These are phyloP conservation scores for Nigrograna mackinnonii DNA, from an alignment of 2,329 filamentous ascomycete species.

Conservation along the genomic window DNA sequence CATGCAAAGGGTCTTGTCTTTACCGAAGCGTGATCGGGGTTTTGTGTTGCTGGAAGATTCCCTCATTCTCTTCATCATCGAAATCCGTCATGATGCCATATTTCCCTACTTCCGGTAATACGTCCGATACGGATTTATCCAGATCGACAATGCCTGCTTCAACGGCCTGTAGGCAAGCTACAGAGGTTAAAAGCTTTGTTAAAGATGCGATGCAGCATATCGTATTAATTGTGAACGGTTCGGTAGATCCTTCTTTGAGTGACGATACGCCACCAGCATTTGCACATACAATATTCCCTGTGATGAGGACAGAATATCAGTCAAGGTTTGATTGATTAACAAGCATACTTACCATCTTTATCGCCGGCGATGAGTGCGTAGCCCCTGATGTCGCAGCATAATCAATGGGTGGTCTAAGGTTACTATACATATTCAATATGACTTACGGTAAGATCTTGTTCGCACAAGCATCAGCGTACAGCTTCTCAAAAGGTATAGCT, in stretches of 20 bases:
- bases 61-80: slow-evolving; percentile 16
- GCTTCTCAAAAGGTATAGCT: neutral
- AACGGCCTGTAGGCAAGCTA: slow-evolving; percentile 21
- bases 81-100: slow-evolving; percentile 30
- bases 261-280: neutral
- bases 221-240: slow-evolving; percentile 12
- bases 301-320: neutral
- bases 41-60: slow-evolving; percentile 29
- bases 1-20: neutral
- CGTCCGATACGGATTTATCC: slow-evolving; percentile 16
- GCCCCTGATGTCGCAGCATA: neutral
- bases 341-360: neutral
- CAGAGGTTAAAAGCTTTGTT: slow-evolving; percentile 34
- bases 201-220: slow-evolving; percentile 55
- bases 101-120: slow-evolving; percentile 34
- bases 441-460: neutral
- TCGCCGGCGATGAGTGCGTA: neutral
- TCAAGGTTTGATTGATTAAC: neutral
- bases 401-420: neutral
- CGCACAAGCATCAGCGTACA: neutral
- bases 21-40: slow-evolving; percentile 45
- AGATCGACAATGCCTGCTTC: slow-evolving; percentile 24
- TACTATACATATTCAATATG: neutral
- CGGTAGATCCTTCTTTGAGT: neutral
- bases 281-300: slow-evolving; percentile 1